Evolutionary conservation across 495 filamentous ascomycete genomes (phyloP).

Genomic region (Annulohypoxylon maeteangense): DNA sequence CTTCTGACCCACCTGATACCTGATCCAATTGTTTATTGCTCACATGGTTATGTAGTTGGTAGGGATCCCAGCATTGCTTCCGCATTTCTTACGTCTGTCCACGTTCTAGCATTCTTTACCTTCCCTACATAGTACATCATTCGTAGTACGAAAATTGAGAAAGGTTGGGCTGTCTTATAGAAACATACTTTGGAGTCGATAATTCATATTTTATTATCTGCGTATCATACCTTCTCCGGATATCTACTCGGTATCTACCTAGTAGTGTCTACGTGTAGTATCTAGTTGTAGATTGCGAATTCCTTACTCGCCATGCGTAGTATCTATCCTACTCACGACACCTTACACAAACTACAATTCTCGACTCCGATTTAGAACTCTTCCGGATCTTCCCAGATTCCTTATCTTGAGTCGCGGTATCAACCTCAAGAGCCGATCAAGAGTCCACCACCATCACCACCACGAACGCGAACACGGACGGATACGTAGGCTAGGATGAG

Average conservation of each 20-base stretch:
- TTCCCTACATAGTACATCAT: not conserved
- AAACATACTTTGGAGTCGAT: too few relatives aligned
- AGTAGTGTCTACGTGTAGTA: not conserved
- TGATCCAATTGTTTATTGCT: constrained; percentile 26
- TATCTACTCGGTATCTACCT: not conserved
- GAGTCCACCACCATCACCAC: not conserved
- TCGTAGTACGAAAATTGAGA: not conserved
- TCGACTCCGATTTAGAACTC: not conserved
- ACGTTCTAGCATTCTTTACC: not conserved
- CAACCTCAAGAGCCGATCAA: not conserved
- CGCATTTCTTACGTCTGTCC: constrained; percentile 26
- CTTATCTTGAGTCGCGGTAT: not conserved
- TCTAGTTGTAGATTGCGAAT: not conserved
- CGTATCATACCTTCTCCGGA: not conserved
- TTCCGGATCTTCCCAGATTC: too few relatives aligned
- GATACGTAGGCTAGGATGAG: constrained; percentile 22
- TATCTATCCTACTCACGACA: not conserved
- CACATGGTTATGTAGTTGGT: constrained; percentile 18
- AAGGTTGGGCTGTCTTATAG: not conserved
- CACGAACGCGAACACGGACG: not conserved
- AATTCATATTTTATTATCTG: too few relatives aligned
- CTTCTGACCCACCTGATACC: constrained; percentile 25
- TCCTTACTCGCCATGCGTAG: not conserved
- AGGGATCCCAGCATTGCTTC: constrained; percentile 10
- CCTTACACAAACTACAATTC: not conserved